A percentile compares a stretch with the other conserved stretches of the same genome.
Evolutionary conservation across 2,329 filamentous ascomycete species (phyloP).

Genomic region (Macrophomina pseudophaseolina): DNA sequence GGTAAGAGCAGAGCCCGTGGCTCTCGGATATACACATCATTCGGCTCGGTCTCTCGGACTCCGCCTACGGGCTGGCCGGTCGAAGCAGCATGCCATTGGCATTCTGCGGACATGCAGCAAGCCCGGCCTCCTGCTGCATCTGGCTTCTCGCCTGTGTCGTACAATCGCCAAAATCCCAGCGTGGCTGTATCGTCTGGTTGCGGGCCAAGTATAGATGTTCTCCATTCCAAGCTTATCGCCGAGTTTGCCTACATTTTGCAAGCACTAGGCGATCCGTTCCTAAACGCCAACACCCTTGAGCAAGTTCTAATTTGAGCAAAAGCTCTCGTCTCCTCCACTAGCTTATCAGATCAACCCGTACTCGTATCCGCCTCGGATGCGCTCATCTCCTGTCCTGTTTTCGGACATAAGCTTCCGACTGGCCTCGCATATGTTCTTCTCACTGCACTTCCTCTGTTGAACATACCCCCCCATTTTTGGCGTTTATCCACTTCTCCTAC

Average conservation of each 20-base stretch:
- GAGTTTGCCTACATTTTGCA: neutral
- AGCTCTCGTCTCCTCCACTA: neutral
- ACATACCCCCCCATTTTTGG: too few species aligned
- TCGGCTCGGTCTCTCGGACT: slow-evolving; percentile 10
- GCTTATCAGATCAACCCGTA: neutral
- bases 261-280: neutral
- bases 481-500: too few species aligned
- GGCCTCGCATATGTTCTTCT: neutral
- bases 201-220: neutral
- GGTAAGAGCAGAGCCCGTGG: neutral
- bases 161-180: too few species aligned
- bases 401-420: neutral
- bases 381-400: neutral
- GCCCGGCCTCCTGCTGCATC: neutral
- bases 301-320: neutral
- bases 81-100: neutral
- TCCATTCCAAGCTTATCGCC: neutral
- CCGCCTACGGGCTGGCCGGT: neutral
- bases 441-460: neutral
- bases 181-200: too few species aligned
- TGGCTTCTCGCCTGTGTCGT: too few species aligned
- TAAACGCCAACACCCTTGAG: neutral
- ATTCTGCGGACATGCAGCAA: neutral
- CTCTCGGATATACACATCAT: slow-evolving; percentile 6
- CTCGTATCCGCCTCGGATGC: neutral